Evolutionary conservation across 164 flowering plant species (phyloP), one percentile per base, ranked within the genome.

Genomic region (Nymphaea thermarum): DNA sequence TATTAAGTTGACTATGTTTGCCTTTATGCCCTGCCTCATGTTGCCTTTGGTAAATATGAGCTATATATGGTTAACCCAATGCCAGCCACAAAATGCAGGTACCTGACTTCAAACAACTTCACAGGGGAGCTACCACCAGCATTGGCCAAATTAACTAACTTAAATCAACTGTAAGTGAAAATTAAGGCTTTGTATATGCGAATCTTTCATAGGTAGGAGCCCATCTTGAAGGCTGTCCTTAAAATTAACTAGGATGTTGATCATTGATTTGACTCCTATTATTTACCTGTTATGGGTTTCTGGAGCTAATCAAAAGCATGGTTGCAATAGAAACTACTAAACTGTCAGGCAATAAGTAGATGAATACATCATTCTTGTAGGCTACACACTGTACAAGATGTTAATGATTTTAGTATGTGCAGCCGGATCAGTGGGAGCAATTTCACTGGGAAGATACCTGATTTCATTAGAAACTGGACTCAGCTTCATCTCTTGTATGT

Each of bases 401-500:
- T 25, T 43, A 62, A 68, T 16, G 3, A 44, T 12, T 6, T 8
- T 65, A 18, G 65, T 72, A 42, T 69, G 65, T 83, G 80, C 88
- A 91, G 98, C 77, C 60, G 88, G 78, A 77, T 91, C 69, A 90
- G 83, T 79, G 92, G 94, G 66, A 91, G 53, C 68, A 16, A 18
- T 25, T 63, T 89, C 41, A 77, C 90, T 43, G 96, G 97, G 60
- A 81, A 65, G 71, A 81, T 91, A 72, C 97, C 97, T 42, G 82
- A 80, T 65, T 80, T 87, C 57, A 87, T 91, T 44, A 93, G 93
- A 45, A 89, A 87, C 70, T 86, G 87, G 96, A 79, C 81, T 42
- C 70, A 70, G 15, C 67, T 91, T 44, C 25, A 4, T 0, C 76
- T 82, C 76, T 66, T 88, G 94, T 88, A 74, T 80, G 91, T 78